Base-by-base conservation (phyloP, 306 rosid species). In the Pyrus bretschneideri region DNA sequence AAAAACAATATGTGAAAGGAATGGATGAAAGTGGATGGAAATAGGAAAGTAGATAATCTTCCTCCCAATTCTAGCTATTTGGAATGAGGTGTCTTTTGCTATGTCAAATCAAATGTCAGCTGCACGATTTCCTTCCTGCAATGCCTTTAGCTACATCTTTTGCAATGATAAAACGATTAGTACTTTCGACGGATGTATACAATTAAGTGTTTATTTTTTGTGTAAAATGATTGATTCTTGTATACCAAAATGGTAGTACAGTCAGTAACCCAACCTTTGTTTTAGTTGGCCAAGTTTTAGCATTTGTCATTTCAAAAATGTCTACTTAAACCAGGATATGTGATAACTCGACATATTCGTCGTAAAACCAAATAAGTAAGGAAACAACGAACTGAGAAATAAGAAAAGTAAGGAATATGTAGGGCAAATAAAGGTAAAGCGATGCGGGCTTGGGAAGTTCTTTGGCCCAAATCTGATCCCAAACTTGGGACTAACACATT, bases 61-160 rank as follows among this genome's bases (percentile, higher is more conserved):
- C 27, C 27, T 25, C 0, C 27, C 27, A 25, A 30, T 31, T 31
- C 2, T 45, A 25, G 58, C 10, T 46, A n/a, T 46, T 46, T 14
- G 52, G 52, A 18, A 9, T 27, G 60, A 70, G 42, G 42, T 49
- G 73, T 49, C 63, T 13, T 57, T 57, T 57, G 66, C 25, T 4
- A 8, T 57, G 76, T 57, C 76, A 72, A 72, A 57, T 72, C 76
- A 63, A 63, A 61, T 61, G 66, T 61, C 30, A 27, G 63, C 63
- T 27, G 67, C 67, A 27, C 29, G 8, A 61, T 61, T 61, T 61
- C 21, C 17, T 58, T 61, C 31, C 66, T 27, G 30, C 63, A 4
- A 2, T 12, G 5, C 35, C 66, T 4, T 58, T n/a, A 3, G 31
- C 63, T 3, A 58, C 6, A 23, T 59, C 31, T 21, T 58, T 58